Evolutionary conservation across 257 asterid species (phyloP).

Genomic region (Solanum arcanum): DNA sequence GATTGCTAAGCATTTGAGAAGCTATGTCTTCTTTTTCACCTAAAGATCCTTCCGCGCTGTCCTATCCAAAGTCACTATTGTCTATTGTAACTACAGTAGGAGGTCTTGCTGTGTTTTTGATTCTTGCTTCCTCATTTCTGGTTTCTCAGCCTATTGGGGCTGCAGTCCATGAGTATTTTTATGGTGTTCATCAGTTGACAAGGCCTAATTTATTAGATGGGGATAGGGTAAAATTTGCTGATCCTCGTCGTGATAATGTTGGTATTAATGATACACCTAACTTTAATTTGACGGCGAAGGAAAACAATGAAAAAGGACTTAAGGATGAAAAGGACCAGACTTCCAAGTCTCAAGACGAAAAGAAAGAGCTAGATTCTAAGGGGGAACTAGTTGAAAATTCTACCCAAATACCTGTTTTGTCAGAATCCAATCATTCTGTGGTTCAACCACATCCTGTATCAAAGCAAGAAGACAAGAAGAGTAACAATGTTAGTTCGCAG

Average conservation of each 20-base stretch:
- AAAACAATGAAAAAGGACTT: conserved; percentile 7
- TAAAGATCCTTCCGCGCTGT: conserved; percentile 31
- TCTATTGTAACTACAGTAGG: conserved; percentile 52
- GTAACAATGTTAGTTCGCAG: not conserved
- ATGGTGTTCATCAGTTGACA: conserved; percentile 19
- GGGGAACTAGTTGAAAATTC: not conserved
- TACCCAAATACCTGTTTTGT: not conserved
- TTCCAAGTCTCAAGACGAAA: conserved; percentile 8
- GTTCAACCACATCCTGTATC: not conserved
- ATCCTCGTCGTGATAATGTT: not conserved
- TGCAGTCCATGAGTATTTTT: conserved; percentile 40
- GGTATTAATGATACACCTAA: not conserved
- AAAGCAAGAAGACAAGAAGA: not conserved
- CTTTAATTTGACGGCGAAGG: not conserved
- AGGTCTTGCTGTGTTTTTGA: conserved; percentile 53
- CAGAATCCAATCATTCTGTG: conserved; percentile 5
- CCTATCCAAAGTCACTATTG: conserved; percentile 50
- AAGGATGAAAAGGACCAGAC: conserved; percentile 4
- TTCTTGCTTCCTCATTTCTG: conserved; percentile 62
- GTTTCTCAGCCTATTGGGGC: conserved; percentile 52
- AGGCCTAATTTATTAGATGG: conserved; percentile 4
- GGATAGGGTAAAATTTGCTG: conserved; percentile 5
- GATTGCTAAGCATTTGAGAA: conserved; percentile 1
- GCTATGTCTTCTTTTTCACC: conserved; percentile 37
- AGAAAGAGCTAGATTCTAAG: conserved; percentile 3